Evolutionary conservation across 202 grass and related monocot genomes (phyloP).

Genomic region (Panicum virgatum): DNA sequence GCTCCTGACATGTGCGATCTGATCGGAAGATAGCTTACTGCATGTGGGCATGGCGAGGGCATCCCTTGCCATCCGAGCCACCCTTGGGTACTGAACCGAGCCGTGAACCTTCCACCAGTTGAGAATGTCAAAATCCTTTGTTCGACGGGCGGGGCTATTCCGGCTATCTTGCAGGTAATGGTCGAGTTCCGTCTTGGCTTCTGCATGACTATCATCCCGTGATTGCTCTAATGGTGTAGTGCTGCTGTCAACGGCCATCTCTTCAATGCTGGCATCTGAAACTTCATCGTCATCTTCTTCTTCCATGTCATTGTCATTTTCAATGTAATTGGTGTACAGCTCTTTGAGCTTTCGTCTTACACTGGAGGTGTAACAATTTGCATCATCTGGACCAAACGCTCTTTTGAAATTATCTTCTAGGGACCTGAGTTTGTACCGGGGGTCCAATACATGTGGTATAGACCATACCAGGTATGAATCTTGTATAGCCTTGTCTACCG

Average conservation of each 20-base stretch:
- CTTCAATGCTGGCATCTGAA: background rate
- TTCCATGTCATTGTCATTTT: too few species aligned
- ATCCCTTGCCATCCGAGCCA: conserved; percentile 56
- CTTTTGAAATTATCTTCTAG: background rate
- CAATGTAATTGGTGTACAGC: background rate
- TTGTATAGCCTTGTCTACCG: background rate
- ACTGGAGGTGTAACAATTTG: background rate
- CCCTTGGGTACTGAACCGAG: conserved; percentile 44
- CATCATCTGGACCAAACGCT: background rate
- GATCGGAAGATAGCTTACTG: background rate
- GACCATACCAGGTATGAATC: background rate
- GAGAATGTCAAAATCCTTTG: conserved; percentile 23
- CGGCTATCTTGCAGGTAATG: background rate
- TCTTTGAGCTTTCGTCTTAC: background rate
- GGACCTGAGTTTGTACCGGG: background rate
- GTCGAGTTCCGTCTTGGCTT: too few species aligned
- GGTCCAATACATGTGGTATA: background rate
- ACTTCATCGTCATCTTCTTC: background rate
- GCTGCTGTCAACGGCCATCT: background rate
- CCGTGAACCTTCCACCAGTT: conserved; percentile 63
- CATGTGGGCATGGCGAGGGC: conserved; percentile 55
- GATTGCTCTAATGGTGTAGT: background rate
- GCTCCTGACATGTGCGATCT: background rate
- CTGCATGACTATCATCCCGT: too few species aligned
- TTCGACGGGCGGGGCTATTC: too few species aligned